phyloP scores from a whole-genome alignment of 805 yeast species.

The Candida berthetii region DNA sequence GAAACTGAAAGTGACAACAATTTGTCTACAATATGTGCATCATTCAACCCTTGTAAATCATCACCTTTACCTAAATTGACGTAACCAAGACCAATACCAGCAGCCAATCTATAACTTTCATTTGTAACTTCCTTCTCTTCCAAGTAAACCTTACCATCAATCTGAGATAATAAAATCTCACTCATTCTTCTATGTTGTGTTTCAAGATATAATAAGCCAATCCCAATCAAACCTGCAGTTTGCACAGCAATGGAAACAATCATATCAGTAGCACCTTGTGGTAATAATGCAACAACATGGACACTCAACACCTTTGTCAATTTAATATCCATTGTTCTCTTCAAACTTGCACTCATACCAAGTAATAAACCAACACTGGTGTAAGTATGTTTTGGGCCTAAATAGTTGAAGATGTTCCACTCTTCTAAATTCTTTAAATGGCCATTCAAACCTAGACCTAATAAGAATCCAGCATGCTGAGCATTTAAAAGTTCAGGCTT shows the following conservation, averaged over 20 bases:
- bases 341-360: slow-evolving; percentile 89
- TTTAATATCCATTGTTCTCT: slow-evolving; percentile 79
- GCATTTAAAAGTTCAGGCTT: slow-evolving; percentile 66
- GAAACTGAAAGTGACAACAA: slow-evolving; percentile 53
- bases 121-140: slow-evolving; percentile 52
- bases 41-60: slow-evolving; percentile 50
- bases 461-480: slow-evolving; percentile 91
- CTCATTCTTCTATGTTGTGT: slow-evolving; percentile 85
- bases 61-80: slow-evolving; percentile 77
- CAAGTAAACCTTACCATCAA: slow-evolving; percentile 45
- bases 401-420: slow-evolving; percentile 92
- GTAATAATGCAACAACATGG: slow-evolving; percentile 86
- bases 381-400: slow-evolving; percentile 81
- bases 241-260: slow-evolving; percentile 82
- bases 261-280: slow-evolving; percentile 84
- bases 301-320: slow-evolving; percentile 88
- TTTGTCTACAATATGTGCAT: slow-evolving; percentile 56
- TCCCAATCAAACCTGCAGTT: slow-evolving; percentile 85
- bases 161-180: slow-evolving; percentile 66
- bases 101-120: slow-evolving; percentile 81
- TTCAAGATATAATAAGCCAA: slow-evolving; percentile 76
- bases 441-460: slow-evolving; percentile 90
- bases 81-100: slow-evolving; percentile 84
- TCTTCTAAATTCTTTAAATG: slow-evolving; percentile 80
- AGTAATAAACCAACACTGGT: slow-evolving; percentile 83